Base-by-base conservation (phyloP, 768 basidiomycete species). In the Podaxis sp. region DNA sequence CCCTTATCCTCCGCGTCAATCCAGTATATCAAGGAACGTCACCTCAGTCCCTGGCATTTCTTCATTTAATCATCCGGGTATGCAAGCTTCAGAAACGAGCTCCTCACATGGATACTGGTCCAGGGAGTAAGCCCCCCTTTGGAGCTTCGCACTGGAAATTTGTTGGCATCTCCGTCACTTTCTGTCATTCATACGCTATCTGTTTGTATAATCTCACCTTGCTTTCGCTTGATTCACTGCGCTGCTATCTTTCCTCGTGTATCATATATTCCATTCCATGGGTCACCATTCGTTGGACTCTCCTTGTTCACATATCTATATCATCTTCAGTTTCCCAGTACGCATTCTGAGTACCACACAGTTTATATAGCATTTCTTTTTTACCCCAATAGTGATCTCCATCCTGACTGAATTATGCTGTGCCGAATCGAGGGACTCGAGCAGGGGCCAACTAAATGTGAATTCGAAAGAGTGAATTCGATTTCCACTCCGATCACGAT, bases 401-500 rank as follows among this genome's bases (percentile, higher is more conserved):
- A 32, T 46, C 25, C 16, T 9, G n/a, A 60, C 23, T 60, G 21
- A 59, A 52, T 63, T 60, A 58, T 54, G 62, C 50, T 63, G 54
- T 65, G 62, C 65, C 63, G 64, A 65, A 60, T 67, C 58, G 66
- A 68, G 65, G 63, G 64, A 63, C 62, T 58, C n/a, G 50, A 48
- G 50, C 54, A 61, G 59, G 54, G 57, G 52, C 47, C 57, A 48
- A 65, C 63, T 62, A 59, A 65, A 59, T 63, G 57, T 64, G 61
- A 57, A 54, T 59, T 64, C 59, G 53, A 63, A 52, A 21, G 5
- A 59, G 32, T 59, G 63, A 59, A 66, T 69, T 64, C 61, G 64
- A 58, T 65, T 51, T 63, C 55, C 61, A 27, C 25, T 65, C 67
- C 63, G 66, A 68, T 70, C 66, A 67, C 64, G 46, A 21, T 66